A percentile compares a stretch with the other conserved stretches of the same genome.
Evolutionary conservation across 371 early-diverging fungal genomes (phyloP).

Genomic region (Rhizopus delemar): DNA sequence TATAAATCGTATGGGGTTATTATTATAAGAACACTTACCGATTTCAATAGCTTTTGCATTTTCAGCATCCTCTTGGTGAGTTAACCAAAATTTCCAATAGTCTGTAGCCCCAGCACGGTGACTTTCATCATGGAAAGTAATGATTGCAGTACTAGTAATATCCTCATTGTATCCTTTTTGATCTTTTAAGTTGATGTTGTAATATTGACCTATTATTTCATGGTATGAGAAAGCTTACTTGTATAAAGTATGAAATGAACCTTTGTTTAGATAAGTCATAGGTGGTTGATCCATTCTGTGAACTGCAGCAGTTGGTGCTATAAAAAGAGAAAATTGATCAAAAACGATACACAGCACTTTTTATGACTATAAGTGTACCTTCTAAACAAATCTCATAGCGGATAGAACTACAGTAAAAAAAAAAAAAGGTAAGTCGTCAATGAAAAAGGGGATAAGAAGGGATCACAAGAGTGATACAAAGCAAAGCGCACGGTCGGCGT

Average conservation of each 20-base stretch:
- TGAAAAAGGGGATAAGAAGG: background rate
- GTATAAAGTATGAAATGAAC: conserved; percentile 3
- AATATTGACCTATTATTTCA: conserved; percentile 50
- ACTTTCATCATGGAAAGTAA: conserved; percentile 73
- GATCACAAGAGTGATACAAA: background rate
- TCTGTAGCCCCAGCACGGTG: conserved; percentile 67
- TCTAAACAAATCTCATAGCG: conserved; percentile 20
- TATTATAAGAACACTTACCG: conserved; percentile 30
- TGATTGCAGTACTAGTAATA: conserved; percentile 58
- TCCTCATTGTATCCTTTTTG: conserved; percentile 44
- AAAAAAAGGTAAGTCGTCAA: conserved; percentile 6
- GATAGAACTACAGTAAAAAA: conserved; percentile 8
- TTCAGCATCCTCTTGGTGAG: conserved; percentile 60
- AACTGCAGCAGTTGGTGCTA: conserved; percentile 36
- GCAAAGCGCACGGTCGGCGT: too few species aligned
- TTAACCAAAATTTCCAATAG: conserved; percentile 81
- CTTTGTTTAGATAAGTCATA: conserved; percentile 35
- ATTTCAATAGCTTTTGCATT: conserved; percentile 55
- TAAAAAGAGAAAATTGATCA: background rate
- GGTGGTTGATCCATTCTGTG: conserved; percentile 26
- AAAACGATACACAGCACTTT: background rate
- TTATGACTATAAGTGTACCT: conserved; percentile 9
- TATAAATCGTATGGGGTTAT: conserved; percentile 16
- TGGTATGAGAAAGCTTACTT: background rate
- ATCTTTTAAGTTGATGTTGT: conserved; percentile 50